Conservation (phyloP, 257 asterid genomes). For the Cinchona pubescens region DNA sequence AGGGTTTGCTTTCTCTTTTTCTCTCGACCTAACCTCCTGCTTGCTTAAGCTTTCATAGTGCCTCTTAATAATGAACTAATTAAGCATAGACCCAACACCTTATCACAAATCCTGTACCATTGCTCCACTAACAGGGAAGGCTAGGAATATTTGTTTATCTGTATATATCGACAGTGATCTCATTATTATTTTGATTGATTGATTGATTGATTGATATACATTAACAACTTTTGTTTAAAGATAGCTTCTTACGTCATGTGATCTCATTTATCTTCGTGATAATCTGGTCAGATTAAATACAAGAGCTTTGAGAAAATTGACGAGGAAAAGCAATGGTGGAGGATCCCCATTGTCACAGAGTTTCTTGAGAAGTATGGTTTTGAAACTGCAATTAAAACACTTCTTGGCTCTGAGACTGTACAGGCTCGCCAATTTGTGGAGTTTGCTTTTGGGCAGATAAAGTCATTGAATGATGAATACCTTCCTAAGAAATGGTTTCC, state of each 20-base stretch:
- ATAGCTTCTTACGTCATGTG: background rate
- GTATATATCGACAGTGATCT: no score
- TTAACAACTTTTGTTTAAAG: background rate
- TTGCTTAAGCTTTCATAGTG: no score
- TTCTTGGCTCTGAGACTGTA: slow-evolving; percentile 83
- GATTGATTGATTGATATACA: no score
- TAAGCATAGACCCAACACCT: no score
- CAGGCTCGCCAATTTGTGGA: slow-evolving; percentile 91
- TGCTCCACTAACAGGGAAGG: no score
- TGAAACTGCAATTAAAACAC: slow-evolving; percentile 72
- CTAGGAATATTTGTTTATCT: no score
- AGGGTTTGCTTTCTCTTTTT: background rate
- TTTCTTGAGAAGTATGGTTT: slow-evolving; percentile 73
- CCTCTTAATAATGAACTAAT: no score
- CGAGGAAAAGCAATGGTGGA: slow-evolving; percentile 94
- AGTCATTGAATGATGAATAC: slow-evolving; percentile 65
- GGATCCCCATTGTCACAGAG: slow-evolving; percentile 75
- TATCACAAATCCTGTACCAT: no score
- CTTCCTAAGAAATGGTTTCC: slow-evolving; percentile 54
- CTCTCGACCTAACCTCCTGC: no score
- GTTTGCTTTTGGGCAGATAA: slow-evolving; percentile 84
- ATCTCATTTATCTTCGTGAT: slow-evolving; percentile 14
- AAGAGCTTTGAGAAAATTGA: slow-evolving; percentile 82
- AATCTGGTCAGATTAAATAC: slow-evolving; percentile 63
- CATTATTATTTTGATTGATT: no score